phyloP scores from a whole-genome alignment of 169 alveolate genomes.

The Plasmodium ovale region DNA sequence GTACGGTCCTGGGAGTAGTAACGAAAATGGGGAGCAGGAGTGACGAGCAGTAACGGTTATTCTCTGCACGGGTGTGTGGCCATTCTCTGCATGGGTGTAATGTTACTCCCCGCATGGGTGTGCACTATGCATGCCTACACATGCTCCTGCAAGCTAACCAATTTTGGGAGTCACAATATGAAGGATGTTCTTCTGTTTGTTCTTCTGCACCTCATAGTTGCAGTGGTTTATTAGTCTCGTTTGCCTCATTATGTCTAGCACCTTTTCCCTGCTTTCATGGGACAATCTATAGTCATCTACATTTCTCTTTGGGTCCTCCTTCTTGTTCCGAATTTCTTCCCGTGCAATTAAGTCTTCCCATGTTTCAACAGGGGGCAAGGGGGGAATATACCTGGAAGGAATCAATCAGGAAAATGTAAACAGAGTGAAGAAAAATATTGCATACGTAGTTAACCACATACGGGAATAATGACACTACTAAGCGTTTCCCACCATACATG shows the following conservation, averaged over 20 bases:
- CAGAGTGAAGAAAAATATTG: background rate
- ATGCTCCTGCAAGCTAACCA: constrained; percentile 11
- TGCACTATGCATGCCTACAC: background rate
- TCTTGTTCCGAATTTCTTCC: constrained; percentile 66
- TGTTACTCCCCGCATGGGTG: no score
- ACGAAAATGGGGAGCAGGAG: no score
- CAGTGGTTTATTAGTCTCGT: constrained; percentile 75
- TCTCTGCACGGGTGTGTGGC: no score
- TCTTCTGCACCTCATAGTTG: constrained; percentile 66
- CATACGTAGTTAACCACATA: background rate
- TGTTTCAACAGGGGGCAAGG: constrained; percentile 74
- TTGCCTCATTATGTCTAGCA: constrained; percentile 66
- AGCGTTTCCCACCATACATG: background rate
- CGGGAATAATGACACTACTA: background rate
- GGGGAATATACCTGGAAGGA: constrained; percentile 54
- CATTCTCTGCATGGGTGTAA: no score
- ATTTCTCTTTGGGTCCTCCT: constrained; percentile 43
- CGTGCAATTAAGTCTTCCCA: constrained; percentile 69
- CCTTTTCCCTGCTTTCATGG: constrained; percentile 70
- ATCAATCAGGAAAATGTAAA: background rate
- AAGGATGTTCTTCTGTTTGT: constrained; percentile 44
- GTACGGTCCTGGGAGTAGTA: constrained; percentile 76
- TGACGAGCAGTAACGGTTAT: no score
- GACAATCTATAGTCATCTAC: constrained; percentile 59
- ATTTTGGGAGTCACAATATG: constrained; percentile 75